Base-by-base conservation (phyloP, 805 yeast species). In the Lipomyces chichibuensis region DNA sequence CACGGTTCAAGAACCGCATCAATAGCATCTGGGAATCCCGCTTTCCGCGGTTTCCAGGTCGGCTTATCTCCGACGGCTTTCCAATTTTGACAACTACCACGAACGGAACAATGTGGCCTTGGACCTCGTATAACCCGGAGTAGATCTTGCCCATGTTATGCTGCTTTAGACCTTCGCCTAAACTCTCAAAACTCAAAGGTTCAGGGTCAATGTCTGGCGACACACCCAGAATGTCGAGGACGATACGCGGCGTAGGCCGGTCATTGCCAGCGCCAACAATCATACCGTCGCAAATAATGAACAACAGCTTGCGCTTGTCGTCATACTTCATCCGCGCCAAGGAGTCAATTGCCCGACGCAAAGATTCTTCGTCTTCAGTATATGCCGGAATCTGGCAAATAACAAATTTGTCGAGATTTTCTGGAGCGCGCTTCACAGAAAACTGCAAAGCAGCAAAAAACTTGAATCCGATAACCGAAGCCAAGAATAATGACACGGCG, bases 21-120 rank as follows among this genome's bases (percentile, higher is more conserved):
- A 86, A 78, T 54, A 86, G 77, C 77, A 86, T 81, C 75, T 86
- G 89, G 20, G 88, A 84, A 73, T 86, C 89, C 74, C 89, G 85
- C 76, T 86, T 86, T 75, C 89, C 89, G 74, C 89, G 81, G 75
- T 86, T 86, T 68, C 89, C 89, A 14, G 89, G 89, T 60, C 84
- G 76, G 64, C 81, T 81, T 14, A 82, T 83, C 75, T 86, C 89
- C 11, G 81, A 84, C 2, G 88, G 87, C 37, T 86, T 84, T 56
- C 89, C 89, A 65, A 87, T 85, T 75, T 86, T 86, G 58, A 86
- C 88, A 64, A 86, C 75, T 4, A 84, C 84, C 58, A 86, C 74
- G 69, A 85, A 79, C 0, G 89, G 89, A 37, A 85, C 85, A 57
- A 85, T 83, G 35, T 80, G 82, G 65, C 87, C 88, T 59, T 83